Percentiles rank a stretch among this genome's conserved stretches.
phyloP scores from a whole-genome alignment of 2,329 filamentous ascomycete genomes.

The Didymella lethalis region DNA sequence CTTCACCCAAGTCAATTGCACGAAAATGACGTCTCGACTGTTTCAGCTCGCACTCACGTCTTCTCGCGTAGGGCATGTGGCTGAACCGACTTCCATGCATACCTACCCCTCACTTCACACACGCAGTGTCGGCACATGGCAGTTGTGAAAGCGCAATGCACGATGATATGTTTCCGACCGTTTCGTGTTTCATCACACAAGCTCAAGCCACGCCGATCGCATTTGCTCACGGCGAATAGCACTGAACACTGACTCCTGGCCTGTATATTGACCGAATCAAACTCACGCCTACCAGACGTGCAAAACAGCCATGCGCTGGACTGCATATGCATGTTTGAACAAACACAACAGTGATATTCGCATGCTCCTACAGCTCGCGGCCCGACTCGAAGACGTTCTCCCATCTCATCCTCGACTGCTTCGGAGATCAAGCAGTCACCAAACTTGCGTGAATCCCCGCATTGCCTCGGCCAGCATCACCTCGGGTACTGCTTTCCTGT shows the following conservation, averaged over 20 bases:
- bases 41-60: background rate
- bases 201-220: conserved; percentile 5
- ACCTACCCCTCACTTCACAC: conserved; percentile 5
- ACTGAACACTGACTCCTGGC: background rate
- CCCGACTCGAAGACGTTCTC: background rate
- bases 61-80: background rate
- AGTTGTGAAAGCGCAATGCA: conserved; percentile 2
- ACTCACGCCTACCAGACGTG: background rate
- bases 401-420: background rate
- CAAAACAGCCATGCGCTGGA: background rate
- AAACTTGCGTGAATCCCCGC: background rate
- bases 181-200: conserved; percentile 15
- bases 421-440: background rate
- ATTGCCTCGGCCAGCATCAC: background rate
- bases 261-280: background rate
- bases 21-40: background rate
- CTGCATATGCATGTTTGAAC: background rate
- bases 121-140: background rate
- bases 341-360: background rate
- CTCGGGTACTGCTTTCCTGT: background rate
- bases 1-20: background rate
- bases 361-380: background rate
- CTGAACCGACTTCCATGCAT: background rate
- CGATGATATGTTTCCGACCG: conserved; percentile 12
- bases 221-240: background rate